These are phyloP conservation scores for Choiromyces venosus DNA, from an alignment of 495 filamentous ascomycete species.

Conservation along the genomic window DNA sequence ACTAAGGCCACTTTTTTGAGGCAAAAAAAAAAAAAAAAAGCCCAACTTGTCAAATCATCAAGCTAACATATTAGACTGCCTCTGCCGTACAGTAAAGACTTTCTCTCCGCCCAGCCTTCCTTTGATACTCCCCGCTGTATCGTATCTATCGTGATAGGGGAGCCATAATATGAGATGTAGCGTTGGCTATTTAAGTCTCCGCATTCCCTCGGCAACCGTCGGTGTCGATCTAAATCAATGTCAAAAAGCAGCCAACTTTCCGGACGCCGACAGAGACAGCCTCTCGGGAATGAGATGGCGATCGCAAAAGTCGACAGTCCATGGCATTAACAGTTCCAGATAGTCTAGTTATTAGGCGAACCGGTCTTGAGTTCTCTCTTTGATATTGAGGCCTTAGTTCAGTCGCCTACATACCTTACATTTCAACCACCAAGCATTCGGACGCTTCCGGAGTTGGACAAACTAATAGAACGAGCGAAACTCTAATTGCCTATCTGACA, in stretches of 20 bases:
- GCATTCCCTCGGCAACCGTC: background rate
- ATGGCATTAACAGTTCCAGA: background rate
- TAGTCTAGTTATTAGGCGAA: background rate
- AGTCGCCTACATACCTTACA: background rate
- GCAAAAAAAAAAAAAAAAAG: constrained; percentile 1
- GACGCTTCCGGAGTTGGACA: background rate
- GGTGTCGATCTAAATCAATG: background rate
- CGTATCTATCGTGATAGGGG: constrained; percentile 1
- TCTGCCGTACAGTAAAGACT: background rate
- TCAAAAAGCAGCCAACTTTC: background rate
- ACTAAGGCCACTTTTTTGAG: background rate
- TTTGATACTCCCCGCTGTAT: too few species aligned
- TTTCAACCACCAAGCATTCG: background rate
- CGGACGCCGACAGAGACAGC: background rate
- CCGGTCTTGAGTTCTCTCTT: background rate
- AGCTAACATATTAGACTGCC: background rate
- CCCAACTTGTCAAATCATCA: background rate
- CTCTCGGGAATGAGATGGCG: background rate
- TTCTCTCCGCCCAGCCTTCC: too few species aligned
- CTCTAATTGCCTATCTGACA: background rate
- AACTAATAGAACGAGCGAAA: background rate
- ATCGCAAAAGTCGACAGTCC: background rate
- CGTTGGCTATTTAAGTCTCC: too few species aligned
- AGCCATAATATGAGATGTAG: background rate
- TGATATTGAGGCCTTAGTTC: background rate